phyloP scores from a whole-genome alignment of 306 rosid species.

The Sophora flavescens region DNA sequence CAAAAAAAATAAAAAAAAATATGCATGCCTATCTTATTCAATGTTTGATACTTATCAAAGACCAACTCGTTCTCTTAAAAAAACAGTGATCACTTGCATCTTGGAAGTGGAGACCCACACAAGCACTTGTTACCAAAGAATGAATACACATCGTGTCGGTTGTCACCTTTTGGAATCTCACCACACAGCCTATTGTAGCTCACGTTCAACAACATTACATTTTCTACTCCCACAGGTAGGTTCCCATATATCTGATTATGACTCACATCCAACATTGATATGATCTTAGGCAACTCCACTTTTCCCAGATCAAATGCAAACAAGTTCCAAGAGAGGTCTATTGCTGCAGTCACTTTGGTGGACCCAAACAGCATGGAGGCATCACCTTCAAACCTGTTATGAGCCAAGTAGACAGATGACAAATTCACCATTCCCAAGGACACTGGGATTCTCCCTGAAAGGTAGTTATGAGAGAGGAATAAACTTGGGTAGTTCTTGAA shows the following conservation, averaged over 20 bases:
- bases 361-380: constrained; percentile 56
- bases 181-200: constrained; percentile 70
- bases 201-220: constrained; percentile 49
- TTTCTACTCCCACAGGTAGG: constrained; percentile 45
- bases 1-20: too few species aligned
- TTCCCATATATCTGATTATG: constrained; percentile 56
- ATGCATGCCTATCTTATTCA: too few species aligned
- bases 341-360: constrained; percentile 17
- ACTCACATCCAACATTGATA: constrained; percentile 44
- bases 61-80: too few species aligned
- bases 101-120: constrained; percentile 62
- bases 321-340: constrained; percentile 56
- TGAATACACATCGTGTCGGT: constrained; percentile 38
- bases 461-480: constrained; percentile 55
- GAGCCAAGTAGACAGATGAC: constrained; percentile 43
- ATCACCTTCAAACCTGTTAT: constrained; percentile 64
- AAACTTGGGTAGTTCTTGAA: constrained; percentile 34
- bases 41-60: too few species aligned
- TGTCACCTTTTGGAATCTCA: constrained; percentile 58
- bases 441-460: constrained; percentile 56
- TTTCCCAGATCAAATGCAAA: constrained; percentile 50
- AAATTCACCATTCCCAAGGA: constrained; percentile 41
- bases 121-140: constrained; percentile 63
- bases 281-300: constrained; percentile 41
- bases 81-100: constrained; percentile 41